These are phyloP conservation scores for Moniliophthora roreri DNA, from an alignment of 1,284 basidiomycete genomes.

Conservation along the genomic window DNA sequence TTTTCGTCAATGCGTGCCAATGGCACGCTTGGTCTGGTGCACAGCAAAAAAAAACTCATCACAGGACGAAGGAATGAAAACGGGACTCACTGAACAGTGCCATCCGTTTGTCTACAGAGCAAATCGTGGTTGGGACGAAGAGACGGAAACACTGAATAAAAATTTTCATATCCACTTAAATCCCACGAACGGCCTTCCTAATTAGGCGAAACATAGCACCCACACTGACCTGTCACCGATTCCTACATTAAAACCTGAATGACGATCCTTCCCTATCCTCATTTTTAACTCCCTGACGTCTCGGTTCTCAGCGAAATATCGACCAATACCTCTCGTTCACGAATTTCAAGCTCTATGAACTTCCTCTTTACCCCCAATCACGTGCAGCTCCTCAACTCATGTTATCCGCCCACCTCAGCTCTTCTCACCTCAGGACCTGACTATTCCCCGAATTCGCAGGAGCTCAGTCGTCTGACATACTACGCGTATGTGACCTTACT, in stretches of 20 bases:
- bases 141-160: background rate
- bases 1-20: constrained; percentile 40
- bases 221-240: background rate
- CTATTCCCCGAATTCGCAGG: constrained; percentile 86
- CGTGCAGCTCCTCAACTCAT: constrained; percentile 83
- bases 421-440: constrained; percentile 77
- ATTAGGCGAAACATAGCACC: background rate
- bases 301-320: background rate
- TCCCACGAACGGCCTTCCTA: too few relatives aligned
- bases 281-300: background rate
- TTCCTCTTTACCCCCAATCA: constrained; percentile 82
- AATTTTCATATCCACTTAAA: background rate
- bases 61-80: constrained; percentile 6
- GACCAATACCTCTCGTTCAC: constrained; percentile 12
- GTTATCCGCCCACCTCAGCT: constrained; percentile 86
- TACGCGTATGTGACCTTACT: constrained; percentile 79
- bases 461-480: constrained; percentile 90
- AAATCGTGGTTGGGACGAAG: background rate
- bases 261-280: background rate
- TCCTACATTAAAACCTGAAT: background rate
- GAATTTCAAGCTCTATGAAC: constrained; percentile 33
- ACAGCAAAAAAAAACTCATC: constrained; percentile 41
- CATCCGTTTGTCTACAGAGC: too few relatives aligned
- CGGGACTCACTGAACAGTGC: constrained; percentile 9
- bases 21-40: constrained; percentile 50